phyloP scores from a whole-genome alignment of 257 asterid species.

The Scutellaria baicalensis region DNA sequence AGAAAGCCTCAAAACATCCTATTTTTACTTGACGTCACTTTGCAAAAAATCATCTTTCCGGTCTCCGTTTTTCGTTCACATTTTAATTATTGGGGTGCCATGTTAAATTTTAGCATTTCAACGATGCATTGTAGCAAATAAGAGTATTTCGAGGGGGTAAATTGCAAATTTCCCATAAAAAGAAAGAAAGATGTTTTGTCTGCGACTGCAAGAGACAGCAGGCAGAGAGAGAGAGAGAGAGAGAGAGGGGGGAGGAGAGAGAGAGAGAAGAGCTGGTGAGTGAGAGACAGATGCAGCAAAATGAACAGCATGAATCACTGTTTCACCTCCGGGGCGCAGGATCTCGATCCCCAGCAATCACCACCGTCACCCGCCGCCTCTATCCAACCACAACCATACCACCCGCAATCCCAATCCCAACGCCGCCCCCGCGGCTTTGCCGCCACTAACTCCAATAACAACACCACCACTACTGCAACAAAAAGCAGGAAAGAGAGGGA shows the following conservation, averaged over 20 bases:
- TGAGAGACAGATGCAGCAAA: constrained; percentile 22
- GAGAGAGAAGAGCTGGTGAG: background rate
- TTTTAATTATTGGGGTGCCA: background rate
- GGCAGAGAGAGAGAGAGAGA: background rate
- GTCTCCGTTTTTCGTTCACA: background rate
- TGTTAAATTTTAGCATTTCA: background rate
- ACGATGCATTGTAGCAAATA: background rate
- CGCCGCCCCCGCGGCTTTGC: constrained; percentile 85
- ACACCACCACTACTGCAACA: constrained; percentile 9
- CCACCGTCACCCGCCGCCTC: constrained; percentile 23
- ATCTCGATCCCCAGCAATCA: constrained; percentile 39
- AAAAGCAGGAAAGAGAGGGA: constrained; percentile 65
- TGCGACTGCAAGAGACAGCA: too few species aligned
- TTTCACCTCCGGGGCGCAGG: constrained; percentile 33
- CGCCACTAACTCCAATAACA: constrained; percentile 34
- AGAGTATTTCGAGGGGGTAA: constrained; percentile 3
- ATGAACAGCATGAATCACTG: constrained; percentile 37
- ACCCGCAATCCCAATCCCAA: constrained; percentile 31
- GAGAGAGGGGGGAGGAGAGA: constrained; percentile 1
- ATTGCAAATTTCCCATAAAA: constrained; percentile 13
- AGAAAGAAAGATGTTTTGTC: constrained; percentile 1
- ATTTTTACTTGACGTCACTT: too few species aligned
- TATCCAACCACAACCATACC: constrained; percentile 19
- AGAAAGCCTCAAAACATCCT: too few species aligned
- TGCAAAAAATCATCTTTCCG: background rate